phyloP scores from a whole-genome alignment of 306 rosid species.

The Begonia fuchsioides region DNA sequence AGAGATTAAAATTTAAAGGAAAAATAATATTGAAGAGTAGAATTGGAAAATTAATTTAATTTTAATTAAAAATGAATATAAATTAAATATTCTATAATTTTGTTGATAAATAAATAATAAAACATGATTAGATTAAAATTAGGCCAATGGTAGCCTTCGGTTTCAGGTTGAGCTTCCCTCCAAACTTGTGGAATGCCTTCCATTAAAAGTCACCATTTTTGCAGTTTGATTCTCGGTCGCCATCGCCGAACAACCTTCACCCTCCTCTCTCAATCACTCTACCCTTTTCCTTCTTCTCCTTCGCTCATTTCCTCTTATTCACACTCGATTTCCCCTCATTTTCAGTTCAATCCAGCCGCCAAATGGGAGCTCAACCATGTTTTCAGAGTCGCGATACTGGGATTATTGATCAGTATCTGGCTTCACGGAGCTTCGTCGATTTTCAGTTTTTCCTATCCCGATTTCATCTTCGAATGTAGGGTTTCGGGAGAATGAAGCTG shows the following conservation, averaged over 20 bases:
- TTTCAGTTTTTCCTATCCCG: too few relatives aligned
- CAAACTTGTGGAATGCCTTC: constrained; percentile 51
- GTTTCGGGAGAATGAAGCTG: not conserved
- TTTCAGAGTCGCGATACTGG: not conserved
- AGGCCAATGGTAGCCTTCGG: constrained; percentile 61
- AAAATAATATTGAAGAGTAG: too few relatives aligned
- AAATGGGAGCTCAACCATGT: too few relatives aligned
- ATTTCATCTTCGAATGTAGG: not conserved
- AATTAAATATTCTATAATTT: too few relatives aligned
- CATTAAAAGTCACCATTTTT: constrained; percentile 49
- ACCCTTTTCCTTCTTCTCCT: not conserved
- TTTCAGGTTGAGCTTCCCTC: constrained; percentile 29
- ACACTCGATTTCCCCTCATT: not conserved
- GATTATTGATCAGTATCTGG: not conserved
- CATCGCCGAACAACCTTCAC: constrained; percentile 65
- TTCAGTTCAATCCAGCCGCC: too few relatives aligned
- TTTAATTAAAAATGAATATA: too few relatives aligned
- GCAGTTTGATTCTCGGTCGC: constrained; percentile 65
- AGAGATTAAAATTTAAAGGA: too few relatives aligned
- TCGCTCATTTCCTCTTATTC: not conserved
- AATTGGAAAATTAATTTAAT: too few relatives aligned
- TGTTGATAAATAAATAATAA: too few relatives aligned
- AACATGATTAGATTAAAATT: constrained; percentile 17
- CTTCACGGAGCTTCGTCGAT: not conserved
- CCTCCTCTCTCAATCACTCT: constrained; percentile 39